Evolutionary conservation across 2,329 filamentous ascomycete species (phyloP), one percentile per base, ranked within the genome.

Genomic region (Salinomyces thailandicus): DNA sequence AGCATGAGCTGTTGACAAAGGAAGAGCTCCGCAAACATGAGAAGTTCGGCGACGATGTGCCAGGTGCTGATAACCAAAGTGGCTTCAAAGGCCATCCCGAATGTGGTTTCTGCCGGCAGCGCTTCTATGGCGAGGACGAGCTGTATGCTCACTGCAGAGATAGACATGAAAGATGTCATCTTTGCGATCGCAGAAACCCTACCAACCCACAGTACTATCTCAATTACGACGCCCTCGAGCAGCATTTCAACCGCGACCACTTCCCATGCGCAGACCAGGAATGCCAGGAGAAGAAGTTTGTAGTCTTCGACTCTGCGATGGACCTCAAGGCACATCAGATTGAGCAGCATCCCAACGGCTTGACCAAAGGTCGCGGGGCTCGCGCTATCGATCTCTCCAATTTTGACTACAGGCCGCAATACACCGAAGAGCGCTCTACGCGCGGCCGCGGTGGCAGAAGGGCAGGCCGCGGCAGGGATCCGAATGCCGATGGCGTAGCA

Each of bases 71-170:
- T 24, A 85, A 95, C 51, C 91, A 96, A 66, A 95, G 84, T 18
- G 91, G 91, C 1, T 98, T 98, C 66, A 91, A 82, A 58, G 91
- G 91, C 6, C 91, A 98, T 56, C 91, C 91, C 0, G 75, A 95
- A 36, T 98, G 91, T 61, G 83, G 78, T 4, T 98, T 98, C 62
- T 98, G 91, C 59, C 77, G 79, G 37, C 75, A 85, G 56, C 75
- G 89, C 22, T 98, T 96, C 62, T 98, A 96, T 59, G 87, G 93
- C 31, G 85, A 87, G 49, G 91, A 98, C 56, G 93, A 95, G 63
- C 70, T 98, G 1, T 98, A 87, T 58, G 73, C 83, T 36, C 91
- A 98, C 62, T 96, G 91, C 57, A 77, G 89, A 43, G 83, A 89
- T 58, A 89, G 84, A 59, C 91, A 98, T 59, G 91, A 98, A 62